A percentile compares a stretch with the other conserved stretches of the same genome.
Evolutionary conservation across 768 basidiomycete species (phyloP).

Genomic region (Tephrocybe rancida): DNA sequence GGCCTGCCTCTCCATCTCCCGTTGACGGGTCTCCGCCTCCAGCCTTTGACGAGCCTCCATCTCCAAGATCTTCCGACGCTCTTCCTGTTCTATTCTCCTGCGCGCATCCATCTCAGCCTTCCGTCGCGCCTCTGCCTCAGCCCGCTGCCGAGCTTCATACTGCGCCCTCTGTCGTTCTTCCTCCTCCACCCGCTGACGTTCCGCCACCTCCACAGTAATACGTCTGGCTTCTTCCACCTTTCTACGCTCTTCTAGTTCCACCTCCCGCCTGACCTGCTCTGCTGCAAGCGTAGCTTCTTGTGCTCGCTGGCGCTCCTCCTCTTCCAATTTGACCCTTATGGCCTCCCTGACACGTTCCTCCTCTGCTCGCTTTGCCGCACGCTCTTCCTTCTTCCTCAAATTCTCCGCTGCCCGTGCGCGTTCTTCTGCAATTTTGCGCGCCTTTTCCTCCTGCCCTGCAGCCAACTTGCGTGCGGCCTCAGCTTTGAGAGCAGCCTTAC

Average conservation of each 20-base stretch:
- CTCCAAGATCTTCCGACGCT: slow-evolving; percentile 14
- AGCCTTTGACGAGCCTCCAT: slow-evolving; percentile 14
- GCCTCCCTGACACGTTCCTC: slow-evolving; percentile 18
- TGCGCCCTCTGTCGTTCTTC: slow-evolving; percentile 13
- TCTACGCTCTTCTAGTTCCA: slow-evolving; percentile 12
- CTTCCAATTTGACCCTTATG: slow-evolving; percentile 12
- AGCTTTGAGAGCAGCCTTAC: slow-evolving; percentile 27
- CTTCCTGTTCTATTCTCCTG: slow-evolving; percentile 15
- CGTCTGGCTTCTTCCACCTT: not conserved
- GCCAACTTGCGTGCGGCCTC: slow-evolving; percentile 26
- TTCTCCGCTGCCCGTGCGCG: slow-evolving; percentile 30
- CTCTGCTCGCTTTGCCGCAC: slow-evolving; percentile 24
- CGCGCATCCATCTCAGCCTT: slow-evolving; percentile 18
- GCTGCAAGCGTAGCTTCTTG: not conserved
- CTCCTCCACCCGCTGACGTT: slow-evolving; percentile 9
- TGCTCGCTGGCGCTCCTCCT: slow-evolving; percentile 5
- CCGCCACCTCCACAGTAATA: slow-evolving; percentile 4
- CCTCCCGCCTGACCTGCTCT: too few relatives aligned
- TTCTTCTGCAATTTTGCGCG: slow-evolving; percentile 26
- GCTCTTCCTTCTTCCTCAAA: slow-evolving; percentile 28
- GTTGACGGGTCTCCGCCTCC: slow-evolving; percentile 12
- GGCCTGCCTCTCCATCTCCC: not conserved
- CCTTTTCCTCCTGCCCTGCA: slow-evolving; percentile 20
- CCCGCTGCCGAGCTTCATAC: slow-evolving; percentile 11
- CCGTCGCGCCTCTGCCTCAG: slow-evolving; percentile 13